Base-by-base conservation (phyloP, 129 eudicot species). In the Escallonia herrerae region DNA sequence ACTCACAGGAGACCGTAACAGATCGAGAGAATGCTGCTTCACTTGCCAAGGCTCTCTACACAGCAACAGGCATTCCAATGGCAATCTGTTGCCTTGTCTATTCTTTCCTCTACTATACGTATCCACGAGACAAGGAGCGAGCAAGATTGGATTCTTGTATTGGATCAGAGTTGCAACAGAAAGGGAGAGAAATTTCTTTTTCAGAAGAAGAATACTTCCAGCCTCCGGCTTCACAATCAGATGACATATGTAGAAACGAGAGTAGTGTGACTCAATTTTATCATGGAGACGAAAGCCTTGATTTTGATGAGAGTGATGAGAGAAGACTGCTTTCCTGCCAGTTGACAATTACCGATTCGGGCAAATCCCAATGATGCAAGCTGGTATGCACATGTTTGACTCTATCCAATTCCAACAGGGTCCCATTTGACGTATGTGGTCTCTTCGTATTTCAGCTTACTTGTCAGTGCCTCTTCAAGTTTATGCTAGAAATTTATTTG, bases 71-170 rank as follows among this genome's bases (percentile, higher is more conserved):
- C 8, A 40, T 80, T 50, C 85, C 89, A 65, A 69, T 83, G 75
- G 70, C 76, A 6, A 57, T 83, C 4, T 83, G 89, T 57, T 79
- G 89, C 56, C 40, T 73, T 15, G 76, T 83, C 33, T 83, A 83
- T 80, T 56, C 85, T 15, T 83, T 83, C 71, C 81, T 83, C 40
- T 80, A 83, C 38, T 11, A 15, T 60, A 83, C 89, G 10, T 83
- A 83, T 41, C 85, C 89, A 44, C 66, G 80, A 75, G 89, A 83
- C 72, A 83, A 73, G 48, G 85, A 83, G 58, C 77, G 85, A 9
- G 89, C 82, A 44, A 60, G 43, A 38, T 76, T 83, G 89, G 70
- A 76, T 13, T 82, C 84, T 67, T 51, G 79, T 5, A 65, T 80
- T 43, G 89, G 73, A 62, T 56, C 82, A 15, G 82, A 83, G 57